Evolutionary conservation across 495 filamentous ascomycete species (phyloP), one percentile per base, ranked within the genome.

Genomic region (Daldinia caldariorum): DNA sequence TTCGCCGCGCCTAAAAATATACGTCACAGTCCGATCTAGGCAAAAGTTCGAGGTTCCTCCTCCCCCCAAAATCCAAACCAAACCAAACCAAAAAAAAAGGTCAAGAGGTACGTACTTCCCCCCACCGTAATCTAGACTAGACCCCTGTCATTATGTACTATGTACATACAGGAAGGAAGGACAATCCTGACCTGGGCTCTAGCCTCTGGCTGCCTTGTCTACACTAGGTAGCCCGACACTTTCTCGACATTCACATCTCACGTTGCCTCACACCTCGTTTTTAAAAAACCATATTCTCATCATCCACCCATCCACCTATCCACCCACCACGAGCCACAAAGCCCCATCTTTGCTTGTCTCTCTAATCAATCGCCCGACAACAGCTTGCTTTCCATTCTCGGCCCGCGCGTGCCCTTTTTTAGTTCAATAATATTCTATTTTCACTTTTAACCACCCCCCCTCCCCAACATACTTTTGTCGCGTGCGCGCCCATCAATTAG

Each of bases 401-500:
- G 61, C 62, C 47, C 67, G 60, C 75, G 66, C 63, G 63, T 66
- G 54, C 53, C 64, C 58, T 63, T 67, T 63, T 63, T 63, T 35
- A 58, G 65, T 65, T 56, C 61, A 58, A 63, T 64, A 58, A 63
- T 68, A 62, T 10, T 53, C 6, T 38, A 35, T 59, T 58, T 31
- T 58, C 55, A 47, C 26, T 66, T 55, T 60, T 26, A 26, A 20
- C 66, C 72, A 37, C 63, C 63, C 41, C 58, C 58, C 49, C 26
- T 26, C 31, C 61, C 43, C 56, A 69, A 73, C 74, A 77, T 72
- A 39, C 29, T 13, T 60, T 60, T 60, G 66, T 66, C 71, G 74
- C 78, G 80, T 78, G 79, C 76, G 66, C 67, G 65, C 74, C 64
- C 61, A 59, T 74, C 69, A 69, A 74, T 69, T 71, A 73, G 72